Base-by-base conservation (phyloP, 2,329 filamentous ascomycete genomes). In the Phialophora verrucosa region DNA sequence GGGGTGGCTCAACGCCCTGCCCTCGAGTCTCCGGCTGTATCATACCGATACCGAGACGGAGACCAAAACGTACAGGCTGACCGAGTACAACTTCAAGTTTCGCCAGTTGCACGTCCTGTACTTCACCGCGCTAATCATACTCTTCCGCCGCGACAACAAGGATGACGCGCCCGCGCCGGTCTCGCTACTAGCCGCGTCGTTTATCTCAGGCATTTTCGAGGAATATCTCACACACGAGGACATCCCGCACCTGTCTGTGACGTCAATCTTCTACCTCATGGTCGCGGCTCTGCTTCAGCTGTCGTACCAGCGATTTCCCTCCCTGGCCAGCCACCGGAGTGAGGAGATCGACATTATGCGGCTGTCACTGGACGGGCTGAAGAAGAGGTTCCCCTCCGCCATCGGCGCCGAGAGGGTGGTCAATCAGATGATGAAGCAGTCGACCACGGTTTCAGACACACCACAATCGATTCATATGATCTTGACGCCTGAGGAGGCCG, bases 1-100 rank as follows among this genome's bases (percentile, higher is more conserved):
- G 66, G 70, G 78, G 23, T 82, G 79, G 80, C 69, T 77, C 20
- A 76, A 78, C 11, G 56, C 60, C 5, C 32, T 70, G 14, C 69
- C 66, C 14, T 42, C 42, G 11, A 32, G 59, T 14, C 63, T 70
- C 2, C 59, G 57, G 12, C 59, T 70, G 12, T 66, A 66, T 44
- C 38, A 66, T 57, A 63, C 27, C 23, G 50, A 47, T 42, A 65
- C 67, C 3, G 57, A 50, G 14, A 42, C 35, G 4, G 14, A 42
- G 14, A 17, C 35, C 4, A 44, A 42, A 10, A 7, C 14, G 35
- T n/a, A 44, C 14, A 60, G 31, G 14, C 59, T 67, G 32, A 63
- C 59, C 31, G 55, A 62, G 17, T 70, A 70, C 35, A 62, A 69
- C 47, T 62, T 69, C 58, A 67, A 65, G 51, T 51, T 61, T 29